Conservation (phyloP, 768 basidiomycete species). For the Lactarius akahatsu region DNA sequence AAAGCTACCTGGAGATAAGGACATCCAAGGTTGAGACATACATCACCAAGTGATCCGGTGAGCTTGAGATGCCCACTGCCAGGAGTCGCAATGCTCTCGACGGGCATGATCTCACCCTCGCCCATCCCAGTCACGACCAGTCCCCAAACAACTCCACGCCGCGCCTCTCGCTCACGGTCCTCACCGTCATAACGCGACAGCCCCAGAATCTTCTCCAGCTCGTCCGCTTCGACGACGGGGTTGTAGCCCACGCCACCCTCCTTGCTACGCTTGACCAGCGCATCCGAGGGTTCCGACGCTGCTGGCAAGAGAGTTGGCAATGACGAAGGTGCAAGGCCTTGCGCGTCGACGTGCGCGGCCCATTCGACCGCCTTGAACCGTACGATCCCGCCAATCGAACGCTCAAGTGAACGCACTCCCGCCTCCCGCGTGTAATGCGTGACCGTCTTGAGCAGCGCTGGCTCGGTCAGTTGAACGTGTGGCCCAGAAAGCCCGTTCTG, state of each 20-base stretch:
- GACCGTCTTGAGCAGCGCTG: slow-evolving; percentile 67
- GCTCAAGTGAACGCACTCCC: slow-evolving; percentile 87
- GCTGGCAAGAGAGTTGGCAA: slow-evolving; percentile 6
- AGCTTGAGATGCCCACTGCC: slow-evolving; percentile 71
- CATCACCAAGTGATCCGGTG: slow-evolving; percentile 84
- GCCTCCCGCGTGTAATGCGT: slow-evolving; percentile 88
- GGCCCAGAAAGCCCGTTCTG: slow-evolving; percentile 70
- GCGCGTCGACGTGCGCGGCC: slow-evolving; percentile 60
- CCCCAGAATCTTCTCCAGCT: slow-evolving; percentile 85
- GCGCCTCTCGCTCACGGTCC: slow-evolving; percentile 71
- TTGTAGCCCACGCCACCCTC: slow-evolving; percentile 44
- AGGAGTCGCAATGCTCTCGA: slow-evolving; percentile 80
- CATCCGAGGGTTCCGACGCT: background rate
- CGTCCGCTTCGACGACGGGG: slow-evolving; percentile 57
- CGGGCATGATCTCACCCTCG: slow-evolving; percentile 80
- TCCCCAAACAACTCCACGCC: slow-evolving; percentile 78
- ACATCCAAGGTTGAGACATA: slow-evolving; percentile 35
- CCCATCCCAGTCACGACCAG: slow-evolving; percentile 90
- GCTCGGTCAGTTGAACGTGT: slow-evolving; percentile 65
- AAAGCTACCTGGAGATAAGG: too few relatives aligned
- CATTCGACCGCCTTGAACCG: slow-evolving; percentile 91
- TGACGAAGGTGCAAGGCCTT: slow-evolving; percentile 29
- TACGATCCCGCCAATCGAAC: slow-evolving; percentile 83
- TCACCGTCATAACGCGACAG: slow-evolving; percentile 77
- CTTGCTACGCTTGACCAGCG: background rate